A percentile compares a stretch with the other conserved stretches of the same genome.
These are phyloP conservation scores for Didymella segeticola DNA, from an alignment of 2,329 filamentous ascomycete genomes.

Conservation along the genomic window DNA sequence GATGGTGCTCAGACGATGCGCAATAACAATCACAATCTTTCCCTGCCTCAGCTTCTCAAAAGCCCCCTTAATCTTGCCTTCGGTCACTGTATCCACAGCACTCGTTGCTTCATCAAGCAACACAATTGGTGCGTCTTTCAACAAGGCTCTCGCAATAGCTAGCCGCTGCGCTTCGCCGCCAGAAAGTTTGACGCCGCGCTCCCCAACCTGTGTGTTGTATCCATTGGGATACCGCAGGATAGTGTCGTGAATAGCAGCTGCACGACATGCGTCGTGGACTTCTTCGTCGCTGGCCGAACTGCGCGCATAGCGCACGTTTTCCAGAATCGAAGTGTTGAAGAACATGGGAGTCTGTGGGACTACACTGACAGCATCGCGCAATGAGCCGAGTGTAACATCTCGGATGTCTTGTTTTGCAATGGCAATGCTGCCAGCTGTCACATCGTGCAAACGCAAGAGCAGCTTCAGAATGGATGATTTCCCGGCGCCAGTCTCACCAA, in stretches of 20 bases:
- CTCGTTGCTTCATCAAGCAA: slow-evolving; percentile 15
- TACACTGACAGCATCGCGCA: slow-evolving; percentile 64
- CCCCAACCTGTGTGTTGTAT: slow-evolving; percentile 92
- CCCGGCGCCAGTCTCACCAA: slow-evolving; percentile 66
- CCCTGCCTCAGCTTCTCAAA: background rate
- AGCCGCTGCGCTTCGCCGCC: slow-evolving; percentile 93
- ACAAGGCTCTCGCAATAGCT: slow-evolving; percentile 49
- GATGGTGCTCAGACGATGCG: slow-evolving; percentile 51
- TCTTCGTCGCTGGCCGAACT: slow-evolving; percentile 2
- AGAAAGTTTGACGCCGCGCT: slow-evolving; percentile 57
- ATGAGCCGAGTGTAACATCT: slow-evolving; percentile 60
- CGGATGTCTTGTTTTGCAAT: slow-evolving; percentile 65
- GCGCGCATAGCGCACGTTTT: slow-evolving; percentile 36
- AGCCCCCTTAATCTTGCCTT: slow-evolving; percentile 40
- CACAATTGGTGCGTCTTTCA: slow-evolving; percentile 17
- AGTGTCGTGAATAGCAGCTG: slow-evolving; percentile 71
- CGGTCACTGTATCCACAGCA: slow-evolving; percentile 4
- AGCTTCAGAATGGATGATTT: slow-evolving; percentile 66
- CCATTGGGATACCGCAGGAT: slow-evolving; percentile 69
- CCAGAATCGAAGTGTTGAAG: slow-evolving; percentile 67
- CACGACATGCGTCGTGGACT: slow-evolving; percentile 3
- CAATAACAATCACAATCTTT: slow-evolving; percentile 51
- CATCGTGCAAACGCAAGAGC: slow-evolving; percentile 64
- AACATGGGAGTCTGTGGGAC: slow-evolving; percentile 68
- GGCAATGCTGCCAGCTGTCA: slow-evolving; percentile 57